Evolutionary conservation across 176 grass and related monocot species (phyloP).

Genomic region (Canna indica): DNA sequence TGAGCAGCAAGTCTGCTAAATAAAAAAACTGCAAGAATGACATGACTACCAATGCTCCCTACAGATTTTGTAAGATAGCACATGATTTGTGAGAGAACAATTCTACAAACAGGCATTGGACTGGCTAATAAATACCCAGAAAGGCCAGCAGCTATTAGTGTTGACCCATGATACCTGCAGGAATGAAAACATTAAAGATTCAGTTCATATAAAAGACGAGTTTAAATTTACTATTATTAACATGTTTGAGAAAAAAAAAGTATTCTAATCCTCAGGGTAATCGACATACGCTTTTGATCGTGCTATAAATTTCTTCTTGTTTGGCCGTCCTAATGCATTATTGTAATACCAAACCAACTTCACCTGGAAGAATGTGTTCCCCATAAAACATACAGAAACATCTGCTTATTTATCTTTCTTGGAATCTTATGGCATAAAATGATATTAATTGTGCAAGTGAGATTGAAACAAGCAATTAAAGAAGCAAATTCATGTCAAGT

Average conservation of each 20-base stretch:
- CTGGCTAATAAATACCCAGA: slow-evolving; percentile 42
- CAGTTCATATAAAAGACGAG: background rate
- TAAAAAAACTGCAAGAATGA: too few relatives aligned
- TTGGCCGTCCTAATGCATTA: slow-evolving; percentile 85
- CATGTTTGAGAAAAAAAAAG: background rate
- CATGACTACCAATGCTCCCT: too few relatives aligned
- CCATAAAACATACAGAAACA: background rate
- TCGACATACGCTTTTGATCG: slow-evolving; percentile 67
- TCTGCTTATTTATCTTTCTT: background rate
- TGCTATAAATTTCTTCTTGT: slow-evolving; percentile 99
- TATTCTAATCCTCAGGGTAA: background rate
- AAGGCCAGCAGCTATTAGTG: slow-evolving; percentile 82
- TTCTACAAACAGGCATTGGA: background rate
- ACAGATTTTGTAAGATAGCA: background rate
- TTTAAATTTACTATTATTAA: background rate
- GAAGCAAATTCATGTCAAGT: background rate
- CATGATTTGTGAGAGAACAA: background rate
- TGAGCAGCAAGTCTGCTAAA: too few relatives aligned
- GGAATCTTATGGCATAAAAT: background rate
- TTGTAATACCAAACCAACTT: slow-evolving; percentile 99
- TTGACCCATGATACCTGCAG: slow-evolving; percentile 94
- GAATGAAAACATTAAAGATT: slow-evolving; percentile 9
- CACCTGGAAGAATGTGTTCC: slow-evolving; percentile 41
- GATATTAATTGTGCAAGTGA: background rate
- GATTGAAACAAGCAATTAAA: background rate